These are phyloP conservation scores for Exophiala sideris DNA, from an alignment of 2,329 filamentous ascomycete species.

Conservation along the genomic window DNA sequence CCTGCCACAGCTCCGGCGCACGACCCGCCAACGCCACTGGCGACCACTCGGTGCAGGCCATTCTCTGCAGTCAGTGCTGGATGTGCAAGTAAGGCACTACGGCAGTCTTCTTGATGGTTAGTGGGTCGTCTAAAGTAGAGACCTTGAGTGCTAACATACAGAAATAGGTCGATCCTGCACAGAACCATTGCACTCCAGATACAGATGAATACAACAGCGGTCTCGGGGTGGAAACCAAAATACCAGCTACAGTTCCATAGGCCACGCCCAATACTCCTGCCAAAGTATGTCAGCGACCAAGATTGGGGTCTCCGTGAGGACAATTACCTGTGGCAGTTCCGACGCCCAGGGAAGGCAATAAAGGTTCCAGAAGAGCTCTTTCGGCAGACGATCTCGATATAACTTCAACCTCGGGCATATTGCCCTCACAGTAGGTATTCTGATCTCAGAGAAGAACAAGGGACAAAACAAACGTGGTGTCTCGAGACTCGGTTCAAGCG, in stretches of 20 bases:
- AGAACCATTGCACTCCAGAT: slow-evolving; percentile 76
- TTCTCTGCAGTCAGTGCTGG: slow-evolving; percentile 23
- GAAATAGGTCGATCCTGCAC: slow-evolving; percentile 73
- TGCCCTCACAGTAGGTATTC: too few species aligned
- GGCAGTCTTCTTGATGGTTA: slow-evolving; percentile 10
- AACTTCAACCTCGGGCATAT: too few species aligned
- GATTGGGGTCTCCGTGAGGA: slow-evolving; percentile 15
- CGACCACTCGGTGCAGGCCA: slow-evolving; percentile 26
- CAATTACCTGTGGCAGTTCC: slow-evolving; percentile 58
- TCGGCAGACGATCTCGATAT: not conserved
- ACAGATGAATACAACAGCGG: slow-evolving; percentile 66
- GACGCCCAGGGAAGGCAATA: slow-evolving; percentile 51
- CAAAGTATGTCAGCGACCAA: slow-evolving; percentile 26
- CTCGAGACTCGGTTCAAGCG: too few species aligned
- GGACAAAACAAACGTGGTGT: too few species aligned
- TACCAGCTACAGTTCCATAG: slow-evolving; percentile 66
- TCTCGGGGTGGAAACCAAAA: slow-evolving; percentile 65
- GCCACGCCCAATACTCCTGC: slow-evolving; percentile 60
- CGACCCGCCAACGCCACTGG: slow-evolving; percentile 25
- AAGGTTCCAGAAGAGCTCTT: slow-evolving; percentile 3
- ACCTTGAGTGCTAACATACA: slow-evolving; percentile 48
- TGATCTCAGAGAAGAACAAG: too few species aligned
- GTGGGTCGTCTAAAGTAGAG: not conserved
- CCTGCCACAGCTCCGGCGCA: slow-evolving; percentile 21
- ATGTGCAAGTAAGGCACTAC: slow-evolving; percentile 7